Base-by-base conservation (phyloP, 2,329 filamentous ascomycete species). In the Neofusicoccum kwambonambiense region DNA sequence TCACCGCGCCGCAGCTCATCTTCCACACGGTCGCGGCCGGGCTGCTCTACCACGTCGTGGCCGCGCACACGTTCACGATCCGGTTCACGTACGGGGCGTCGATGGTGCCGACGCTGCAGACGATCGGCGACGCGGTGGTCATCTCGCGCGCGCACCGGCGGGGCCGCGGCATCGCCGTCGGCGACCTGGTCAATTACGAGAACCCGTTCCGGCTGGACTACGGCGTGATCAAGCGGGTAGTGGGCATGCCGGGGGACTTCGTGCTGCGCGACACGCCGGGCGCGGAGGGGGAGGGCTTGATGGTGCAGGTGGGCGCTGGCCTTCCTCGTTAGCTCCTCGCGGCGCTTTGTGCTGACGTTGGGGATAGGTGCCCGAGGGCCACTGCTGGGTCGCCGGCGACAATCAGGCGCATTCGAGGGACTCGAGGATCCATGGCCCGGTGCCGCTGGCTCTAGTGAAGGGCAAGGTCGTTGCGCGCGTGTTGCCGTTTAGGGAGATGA, bases 311-410 rank as follows among this genome's bases (percentile, higher is more conserved):
- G 35, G 31, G 57, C 22, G 34, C 42, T 35, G 19, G 19, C 19
- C 19, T 19, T 19, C 19, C 19, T 19, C 19, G 19, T 19, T 19
- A 19, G 22, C 22, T 22, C 22, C 22, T 3, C 22, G 22, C 3
- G 22, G 22, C 3, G 8, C 5, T 51, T 42, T 17, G 3, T 56
- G 45, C 13, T 42, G 17, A 52, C 15, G 47, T 7, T 7, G 22
- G 11, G 3, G 17, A 11, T n/a, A 96, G 91, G 87, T 99, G 15
- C 95, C 95, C 0, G 83, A 90, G 73, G 95, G 95, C 1, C 95
- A 99, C 81, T 96, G 93, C 72, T 98, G 92, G 87, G 81, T 97
- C 6, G 86, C 88, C 2, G 95, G 95, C 2, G 95, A 99, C 77
- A 98, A 98, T 76, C 74, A 97, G 67, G 83, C 87, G 3, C 90